phyloP scores from a whole-genome alignment of 495 filamentous ascomycete species.

The Sporormia fimetaria region DNA sequence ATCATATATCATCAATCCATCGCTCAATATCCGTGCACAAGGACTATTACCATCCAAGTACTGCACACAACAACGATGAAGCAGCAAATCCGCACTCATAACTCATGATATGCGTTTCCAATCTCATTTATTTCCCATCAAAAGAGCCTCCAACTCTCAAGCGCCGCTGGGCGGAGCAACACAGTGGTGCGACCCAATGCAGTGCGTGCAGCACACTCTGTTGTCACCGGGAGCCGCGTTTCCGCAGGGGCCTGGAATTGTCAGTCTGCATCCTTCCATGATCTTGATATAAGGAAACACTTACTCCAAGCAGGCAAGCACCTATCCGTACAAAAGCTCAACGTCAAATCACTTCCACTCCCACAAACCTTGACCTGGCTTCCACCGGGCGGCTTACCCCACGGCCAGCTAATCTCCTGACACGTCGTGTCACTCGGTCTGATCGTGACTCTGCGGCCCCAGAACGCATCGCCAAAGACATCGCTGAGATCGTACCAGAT shows the following conservation, averaged over 20 bases:
- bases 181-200: constrained; percentile 15
- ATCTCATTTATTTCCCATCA: too few relatives aligned
- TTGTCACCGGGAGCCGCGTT: constrained; percentile 6
- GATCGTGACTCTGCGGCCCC: constrained; percentile 35
- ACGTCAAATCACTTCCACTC: constrained; percentile 2
- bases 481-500: constrained; percentile 47
- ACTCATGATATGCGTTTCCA: too few relatives aligned
- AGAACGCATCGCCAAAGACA: constrained; percentile 46
- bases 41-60: too few relatives aligned
- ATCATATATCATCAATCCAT: too few relatives aligned
- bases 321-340: constrained; percentile 6
- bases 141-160: too few relatives aligned
- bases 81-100: too few relatives aligned
- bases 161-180: constrained; percentile 8
- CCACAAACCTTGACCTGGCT: constrained; percentile 25
- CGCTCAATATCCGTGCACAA: too few relatives aligned
- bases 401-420: constrained; percentile 38
- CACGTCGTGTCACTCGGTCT: constrained; percentile 24
- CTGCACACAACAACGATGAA: too few relatives aligned
- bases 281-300: background rate
- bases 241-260: constrained; percentile 6
- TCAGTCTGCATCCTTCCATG: background rate
- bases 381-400: constrained; percentile 38
- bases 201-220: constrained; percentile 9
- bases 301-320: constrained; percentile 15